A percentile compares a stretch with the other conserved stretches of the same genome.
Evolutionary conservation across 78 protist species (phyloP).

Genomic region (Speleostelium caveatum): DNA sequence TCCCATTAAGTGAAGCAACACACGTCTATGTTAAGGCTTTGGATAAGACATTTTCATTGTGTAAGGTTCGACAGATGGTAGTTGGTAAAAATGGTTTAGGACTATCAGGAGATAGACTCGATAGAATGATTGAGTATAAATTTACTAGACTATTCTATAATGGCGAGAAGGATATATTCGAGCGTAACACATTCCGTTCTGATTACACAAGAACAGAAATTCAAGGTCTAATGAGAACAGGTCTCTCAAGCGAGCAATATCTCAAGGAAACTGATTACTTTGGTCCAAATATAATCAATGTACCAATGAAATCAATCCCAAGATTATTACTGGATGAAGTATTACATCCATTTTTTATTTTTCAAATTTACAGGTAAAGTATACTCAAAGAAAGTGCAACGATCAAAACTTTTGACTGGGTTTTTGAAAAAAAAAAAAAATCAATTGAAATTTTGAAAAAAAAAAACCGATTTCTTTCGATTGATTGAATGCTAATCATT

Average conservation of each 20-base stretch:
- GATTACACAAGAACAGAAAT: constrained; percentile 15
- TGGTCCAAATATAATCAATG: constrained; percentile 43
- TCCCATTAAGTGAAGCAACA: constrained; percentile 8
- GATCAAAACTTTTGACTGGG: too few relatives aligned
- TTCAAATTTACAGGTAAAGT: constrained; percentile 89
- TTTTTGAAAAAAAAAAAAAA: too few relatives aligned
- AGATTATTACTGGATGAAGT: constrained; percentile 83
- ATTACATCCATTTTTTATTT: constrained; percentile 93
- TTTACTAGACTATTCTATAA: constrained; percentile 43
- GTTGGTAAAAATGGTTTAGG: constrained; percentile 28
- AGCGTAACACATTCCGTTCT: neutral
- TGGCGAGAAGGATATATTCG: neutral
- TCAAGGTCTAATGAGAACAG: neutral
- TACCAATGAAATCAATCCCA: constrained; percentile 74
- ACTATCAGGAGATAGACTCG: constrained; percentile 1
- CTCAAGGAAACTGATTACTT: neutral
- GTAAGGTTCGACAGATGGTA: neutral
- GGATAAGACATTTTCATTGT: constrained; percentile 14
- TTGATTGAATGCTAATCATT: too few relatives aligned
- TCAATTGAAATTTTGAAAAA: too few relatives aligned
- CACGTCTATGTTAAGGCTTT: constrained; percentile 48
- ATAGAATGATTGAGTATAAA: constrained; percentile 10
- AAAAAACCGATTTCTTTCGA: too few relatives aligned
- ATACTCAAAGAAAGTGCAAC: too few relatives aligned
- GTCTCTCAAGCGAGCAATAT: neutral